Conservation (phyloP, 2,329 filamentous ascomycete genomes). For the Fusarium abutilonis region DNA sequence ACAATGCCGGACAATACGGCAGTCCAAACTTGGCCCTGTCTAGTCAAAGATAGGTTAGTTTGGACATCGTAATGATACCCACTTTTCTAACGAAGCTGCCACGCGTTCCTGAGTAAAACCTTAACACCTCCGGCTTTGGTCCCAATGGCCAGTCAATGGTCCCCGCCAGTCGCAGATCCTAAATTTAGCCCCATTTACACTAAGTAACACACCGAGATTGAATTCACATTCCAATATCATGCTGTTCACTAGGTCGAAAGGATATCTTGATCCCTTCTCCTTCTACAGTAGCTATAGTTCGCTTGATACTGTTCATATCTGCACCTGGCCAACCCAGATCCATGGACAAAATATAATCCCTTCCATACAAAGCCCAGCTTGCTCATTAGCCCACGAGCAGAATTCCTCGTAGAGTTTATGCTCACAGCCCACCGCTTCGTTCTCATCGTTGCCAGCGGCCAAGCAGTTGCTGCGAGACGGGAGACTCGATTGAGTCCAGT, state of each 20-base stretch:
- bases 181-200: constrained; percentile 12
- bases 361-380: constrained; percentile 19
- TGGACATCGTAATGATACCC: constrained; percentile 29
- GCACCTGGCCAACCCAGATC: constrained; percentile 29
- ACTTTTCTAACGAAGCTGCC: constrained; percentile 22
- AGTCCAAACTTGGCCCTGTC: background rate
- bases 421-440: constrained; percentile 10
- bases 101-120: constrained; percentile 30
- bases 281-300: constrained; percentile 32
- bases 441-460: constrained; percentile 21
- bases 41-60: constrained; percentile 23
- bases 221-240: constrained; percentile 43
- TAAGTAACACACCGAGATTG: constrained; percentile 5
- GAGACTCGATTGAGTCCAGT: constrained; percentile 20
- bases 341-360: constrained; percentile 19
- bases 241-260: constrained; percentile 39
- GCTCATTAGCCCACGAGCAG: constrained; percentile 16
- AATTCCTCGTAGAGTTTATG: constrained; percentile 25
- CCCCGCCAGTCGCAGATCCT: constrained; percentile 14
- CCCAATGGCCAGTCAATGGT: constrained; percentile 3
- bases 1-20: background rate
- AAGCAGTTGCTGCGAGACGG: constrained; percentile 15
- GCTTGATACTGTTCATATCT: constrained; percentile 32
- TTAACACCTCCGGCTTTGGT: constrained; percentile 5
- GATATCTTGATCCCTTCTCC: constrained; percentile 24